Base-by-base conservation (phyloP, 495 filamentous ascomycete species). In the Penicillium dipodomyicola region DNA sequence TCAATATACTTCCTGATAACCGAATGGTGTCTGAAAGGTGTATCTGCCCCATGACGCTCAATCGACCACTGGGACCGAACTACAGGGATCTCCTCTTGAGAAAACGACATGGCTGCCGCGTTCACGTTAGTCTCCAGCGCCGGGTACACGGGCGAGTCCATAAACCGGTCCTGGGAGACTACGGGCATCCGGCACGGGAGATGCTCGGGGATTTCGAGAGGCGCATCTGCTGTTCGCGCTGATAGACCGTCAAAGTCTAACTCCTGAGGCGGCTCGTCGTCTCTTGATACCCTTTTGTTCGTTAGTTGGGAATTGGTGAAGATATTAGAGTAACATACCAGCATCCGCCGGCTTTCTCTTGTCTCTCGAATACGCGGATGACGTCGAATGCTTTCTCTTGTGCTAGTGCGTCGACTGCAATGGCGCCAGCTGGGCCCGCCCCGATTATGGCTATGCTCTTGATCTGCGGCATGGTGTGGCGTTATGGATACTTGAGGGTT, bases 391-490 rank as follows among this genome's bases (percentile, higher is more conserved):
- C 61, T 52, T 80, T 71, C 58, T 86, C 83, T 58, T 82, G 74
- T 20, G 74, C 73, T 37, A 86, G 63, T 0, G 83, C 82, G 72
- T 85, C 80, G 4, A 83, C 70, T 0, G 82, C 65, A 63, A 85
- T 84, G 49, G 81, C 82, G 10, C 83, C 83, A 0, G 82, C 72
- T 10, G 83, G 83, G 3, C 83, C 82, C 2, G 80, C 74, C 10
- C 83, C 82, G 56, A 86, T 83, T 5, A 86, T 74, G 19, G 83
- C 83, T 11, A 85, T 75, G 20, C 77, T 72, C 63, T 80, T 83
- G 25, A 77, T 61, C 7, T 60, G 56, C 43, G 56, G 20, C 66
- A 70, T 66, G 19, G n/a, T 56, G 5, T 19, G 32, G 43, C 7
- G 9, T n/a, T 42, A 15, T 30, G 7, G 12, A 2, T 48, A 15